These are phyloP conservation scores for Zygosaccharomyces bailii DNA, from an alignment of 805 yeast species.

Conservation along the genomic window DNA sequence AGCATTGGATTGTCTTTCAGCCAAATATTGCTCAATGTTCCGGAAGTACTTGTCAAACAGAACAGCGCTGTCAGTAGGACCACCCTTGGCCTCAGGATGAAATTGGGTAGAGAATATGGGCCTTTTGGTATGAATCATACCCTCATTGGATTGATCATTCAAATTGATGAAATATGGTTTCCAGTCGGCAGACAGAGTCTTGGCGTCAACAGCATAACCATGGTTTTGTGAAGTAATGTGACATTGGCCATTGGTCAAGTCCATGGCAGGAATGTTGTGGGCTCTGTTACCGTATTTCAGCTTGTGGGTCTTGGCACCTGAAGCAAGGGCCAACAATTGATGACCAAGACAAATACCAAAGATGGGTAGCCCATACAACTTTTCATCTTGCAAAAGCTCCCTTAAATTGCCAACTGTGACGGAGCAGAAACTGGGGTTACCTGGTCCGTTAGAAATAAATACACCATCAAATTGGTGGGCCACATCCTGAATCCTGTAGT, in stretches of 20 bases:
- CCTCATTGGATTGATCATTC: conserved; percentile 96
- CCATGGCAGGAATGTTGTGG: conserved; percentile 95
- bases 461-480: conserved; percentile 93
- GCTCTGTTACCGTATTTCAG: conserved; percentile 98
- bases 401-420: conserved; percentile 71
- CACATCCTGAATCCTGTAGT: conserved; percentile 86
- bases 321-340: conserved; percentile 90
- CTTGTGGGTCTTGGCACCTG: conserved; percentile 90
- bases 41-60: conserved; percentile 86
- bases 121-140: conserved; percentile 82
- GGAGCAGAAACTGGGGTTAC: conserved; percentile 91
- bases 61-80: conserved; percentile 90
- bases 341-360: conserved; percentile 98
- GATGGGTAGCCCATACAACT: conserved; percentile 69
- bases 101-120: conserved; percentile 97
- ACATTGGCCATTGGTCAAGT: conserved; percentile 84
- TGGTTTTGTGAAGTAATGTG: conserved; percentile 99
- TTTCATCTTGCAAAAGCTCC: conserved; percentile 56
- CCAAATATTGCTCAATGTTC: conserved; percentile 56
- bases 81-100: conserved; percentile 99
- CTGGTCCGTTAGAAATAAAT: conserved; percentile 94
- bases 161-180: conserved; percentile 87
- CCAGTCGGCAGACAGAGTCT: conserved; percentile 71
- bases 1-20: conserved; percentile 39
- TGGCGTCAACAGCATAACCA: conserved; percentile 92